Evolutionary conservation across 2,329 filamentous ascomycete species (phyloP), one percentile per base, ranked within the genome.

Genomic region (Penicillium concentricum): DNA sequence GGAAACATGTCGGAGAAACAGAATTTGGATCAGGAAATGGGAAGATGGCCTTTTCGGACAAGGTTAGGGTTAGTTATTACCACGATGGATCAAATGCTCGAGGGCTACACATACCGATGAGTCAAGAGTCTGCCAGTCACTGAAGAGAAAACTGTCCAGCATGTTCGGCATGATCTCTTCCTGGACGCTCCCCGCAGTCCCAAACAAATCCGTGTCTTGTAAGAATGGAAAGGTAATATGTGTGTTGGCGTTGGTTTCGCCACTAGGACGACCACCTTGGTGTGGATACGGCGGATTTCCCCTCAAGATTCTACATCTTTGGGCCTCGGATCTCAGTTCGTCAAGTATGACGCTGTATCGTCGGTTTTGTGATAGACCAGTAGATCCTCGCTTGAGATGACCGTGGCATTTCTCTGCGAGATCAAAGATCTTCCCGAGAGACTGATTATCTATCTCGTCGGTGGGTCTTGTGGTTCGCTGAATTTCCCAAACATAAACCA

Each of bases 401-500:
- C 64, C 69, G 39, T 82, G 80, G 50, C 81, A 82, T 34, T 69
- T 69, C n/a, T 79, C 77, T 1, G 81, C 79, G 5, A 78, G 64
- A 10, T 74, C 63, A 30, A 80, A 68, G 4, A 81, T 67, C 28
- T 26, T 56, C 1, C 20, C 22, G 16, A 42, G 32, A n/a, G 28
- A 50, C 9, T 45, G 26, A 10, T 34, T 47, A 20, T 51, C 42
- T 15, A 32, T 74, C 24, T 28, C 34, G 54, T 52, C 47, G 13
- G 51, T 37, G 35, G 60, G 56, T 13, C 60, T 54, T 2, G 65
- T 62, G 28, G 61, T 64, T 35, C 66, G 74, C 61, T 82, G 80
- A 16, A 84, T 83, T 43, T 80, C 72, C 72, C 80, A 82, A 2
- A 84, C 78, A 55, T 84, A 84, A 0, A 82, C 69, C 4, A 84